phyloP scores from a whole-genome alignment of 2,329 filamentous ascomycete species.

The Diaporthe australafricana region DNA sequence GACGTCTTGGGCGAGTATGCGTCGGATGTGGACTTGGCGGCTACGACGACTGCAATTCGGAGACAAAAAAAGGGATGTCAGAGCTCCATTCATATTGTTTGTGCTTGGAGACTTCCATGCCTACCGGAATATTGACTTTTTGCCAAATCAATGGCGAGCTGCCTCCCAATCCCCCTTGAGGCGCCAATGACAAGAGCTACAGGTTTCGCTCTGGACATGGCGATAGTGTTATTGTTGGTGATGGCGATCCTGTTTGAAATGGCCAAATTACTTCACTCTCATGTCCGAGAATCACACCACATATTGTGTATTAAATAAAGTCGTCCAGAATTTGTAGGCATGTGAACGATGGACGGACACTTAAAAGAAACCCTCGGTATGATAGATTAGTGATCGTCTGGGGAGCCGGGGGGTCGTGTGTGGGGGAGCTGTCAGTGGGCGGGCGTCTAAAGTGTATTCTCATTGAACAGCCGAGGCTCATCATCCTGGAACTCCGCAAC shows the following conservation, averaged over 20 bases:
- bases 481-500: not conserved
- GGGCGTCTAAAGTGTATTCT: not conserved
- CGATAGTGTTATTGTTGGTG: constrained; percentile 36
- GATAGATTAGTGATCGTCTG: constrained; percentile 21
- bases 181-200: constrained; percentile 81
- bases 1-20: constrained; percentile 60
- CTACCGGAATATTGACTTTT: constrained; percentile 76
- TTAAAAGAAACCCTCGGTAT: not conserved
- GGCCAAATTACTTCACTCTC: not conserved
- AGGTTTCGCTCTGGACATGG: constrained; percentile 48
- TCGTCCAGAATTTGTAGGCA: not conserved
- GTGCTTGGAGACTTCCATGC: too few relatives aligned
- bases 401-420: not conserved
- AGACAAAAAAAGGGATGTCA: not conserved
- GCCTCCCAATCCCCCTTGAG: constrained; percentile 83
- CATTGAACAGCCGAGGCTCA: constrained; percentile 29
- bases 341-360: not conserved
- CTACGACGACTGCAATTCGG: constrained; percentile 73
- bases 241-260: not conserved
- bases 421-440: not conserved
- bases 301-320: not conserved
- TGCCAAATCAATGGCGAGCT: constrained; percentile 82
- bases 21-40: constrained; percentile 80
- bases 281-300: not conserved
- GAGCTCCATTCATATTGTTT: too few relatives aligned